Percentiles rank a stretch among this genome's conserved stretches.
These are phyloP conservation scores for Neodidymelliopsis sp. DNA, from an alignment of 2,329 filamentous ascomycete genomes.

Conservation along the genomic window DNA sequence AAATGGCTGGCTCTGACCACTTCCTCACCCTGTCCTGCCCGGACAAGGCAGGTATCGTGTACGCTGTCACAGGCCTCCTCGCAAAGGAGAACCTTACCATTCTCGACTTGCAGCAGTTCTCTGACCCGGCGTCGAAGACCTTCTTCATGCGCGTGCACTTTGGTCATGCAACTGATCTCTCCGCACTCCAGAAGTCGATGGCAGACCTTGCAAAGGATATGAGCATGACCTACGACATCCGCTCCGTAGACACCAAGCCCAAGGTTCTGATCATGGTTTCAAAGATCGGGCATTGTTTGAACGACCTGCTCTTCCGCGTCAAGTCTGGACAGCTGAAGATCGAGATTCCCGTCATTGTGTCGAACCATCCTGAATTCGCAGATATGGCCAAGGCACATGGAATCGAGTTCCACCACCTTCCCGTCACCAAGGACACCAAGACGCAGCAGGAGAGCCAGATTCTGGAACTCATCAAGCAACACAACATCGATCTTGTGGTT, in stretches of 20 bases:
- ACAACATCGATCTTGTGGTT: slow-evolving; percentile 79
- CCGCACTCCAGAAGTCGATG: slow-evolving; percentile 63
- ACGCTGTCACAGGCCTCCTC: slow-evolving; percentile 81
- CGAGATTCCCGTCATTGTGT: slow-evolving; percentile 79
- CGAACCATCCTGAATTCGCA: slow-evolving; percentile 79
- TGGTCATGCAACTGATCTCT: slow-evolving; percentile 62
- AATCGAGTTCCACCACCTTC: slow-evolving; percentile 81
- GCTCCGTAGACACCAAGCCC: slow-evolving; percentile 72
- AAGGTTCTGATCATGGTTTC: slow-evolving; percentile 88
- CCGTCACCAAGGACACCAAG: slow-evolving; percentile 81
- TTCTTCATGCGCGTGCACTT: slow-evolving; percentile 94
- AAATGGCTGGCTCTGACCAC: slow-evolving; percentile 44
- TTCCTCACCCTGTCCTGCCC: slow-evolving; percentile 80
- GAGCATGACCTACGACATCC: slow-evolving; percentile 75
- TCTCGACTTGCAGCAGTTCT: slow-evolving; percentile 84
- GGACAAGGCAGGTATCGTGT: slow-evolving; percentile 84
- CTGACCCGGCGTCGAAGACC: slow-evolving; percentile 73
- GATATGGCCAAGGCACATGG: slow-evolving; percentile 74
- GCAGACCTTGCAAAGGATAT: slow-evolving; percentile 67
- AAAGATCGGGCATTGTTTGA: slow-evolving; percentile 86
- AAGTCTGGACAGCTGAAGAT: slow-evolving; percentile 77
- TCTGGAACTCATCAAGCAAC: slow-evolving; percentile 71
- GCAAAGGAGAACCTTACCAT: slow-evolving; percentile 79
- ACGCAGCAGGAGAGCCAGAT: slow-evolving; percentile 74
- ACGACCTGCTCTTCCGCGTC: slow-evolving; percentile 82